phyloP scores from a whole-genome alignment of 495 filamentous ascomycete species.

The Cercophora sp. region DNA sequence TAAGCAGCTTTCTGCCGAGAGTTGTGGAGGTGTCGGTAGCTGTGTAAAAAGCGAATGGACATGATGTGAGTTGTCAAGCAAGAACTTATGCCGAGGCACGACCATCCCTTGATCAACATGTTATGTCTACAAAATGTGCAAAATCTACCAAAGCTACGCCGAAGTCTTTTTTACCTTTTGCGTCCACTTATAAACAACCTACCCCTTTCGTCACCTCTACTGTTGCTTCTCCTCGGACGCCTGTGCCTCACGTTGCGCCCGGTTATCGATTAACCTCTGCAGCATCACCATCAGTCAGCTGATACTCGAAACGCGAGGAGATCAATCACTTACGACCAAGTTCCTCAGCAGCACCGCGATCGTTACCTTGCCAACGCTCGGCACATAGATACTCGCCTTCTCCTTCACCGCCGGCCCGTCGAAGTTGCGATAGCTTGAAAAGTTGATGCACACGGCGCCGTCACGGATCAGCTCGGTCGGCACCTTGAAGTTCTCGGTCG shows the following conservation, averaged over 20 bases:
- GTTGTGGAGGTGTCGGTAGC: too few relatives aligned
- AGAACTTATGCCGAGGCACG: too few relatives aligned
- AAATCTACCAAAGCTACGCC: too few relatives aligned
- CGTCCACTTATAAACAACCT: too few relatives aligned
- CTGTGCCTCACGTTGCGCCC: slow-evolving; percentile 3
- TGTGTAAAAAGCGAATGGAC: too few relatives aligned
- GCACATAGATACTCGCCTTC: slow-evolving; percentile 94
- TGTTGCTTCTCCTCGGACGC: too few relatives aligned
- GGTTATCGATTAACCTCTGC: slow-evolving; percentile 42
- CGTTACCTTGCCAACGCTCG: slow-evolving; percentile 95
- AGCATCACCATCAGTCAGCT: not conserved
- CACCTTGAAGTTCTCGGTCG: slow-evolving; percentile 79
- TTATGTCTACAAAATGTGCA: too few relatives aligned
- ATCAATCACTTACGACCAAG: slow-evolving; percentile 62
- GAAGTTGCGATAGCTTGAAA: slow-evolving; percentile 96
- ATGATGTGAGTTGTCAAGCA: too few relatives aligned
- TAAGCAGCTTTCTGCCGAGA: too few relatives aligned
- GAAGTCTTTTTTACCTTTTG: too few relatives aligned
- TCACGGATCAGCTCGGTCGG: slow-evolving; percentile 75
- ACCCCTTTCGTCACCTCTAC: too few relatives aligned
- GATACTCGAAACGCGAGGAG: not conserved
- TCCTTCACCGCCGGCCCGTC: slow-evolving; percentile 75
- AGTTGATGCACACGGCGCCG: slow-evolving; percentile 94
- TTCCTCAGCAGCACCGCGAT: slow-evolving; percentile 89
- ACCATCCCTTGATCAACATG: too few relatives aligned